These are phyloP conservation scores for Fusarium annulatum DNA, from an alignment of 2,329 filamentous ascomycete species.

Conservation along the genomic window DNA sequence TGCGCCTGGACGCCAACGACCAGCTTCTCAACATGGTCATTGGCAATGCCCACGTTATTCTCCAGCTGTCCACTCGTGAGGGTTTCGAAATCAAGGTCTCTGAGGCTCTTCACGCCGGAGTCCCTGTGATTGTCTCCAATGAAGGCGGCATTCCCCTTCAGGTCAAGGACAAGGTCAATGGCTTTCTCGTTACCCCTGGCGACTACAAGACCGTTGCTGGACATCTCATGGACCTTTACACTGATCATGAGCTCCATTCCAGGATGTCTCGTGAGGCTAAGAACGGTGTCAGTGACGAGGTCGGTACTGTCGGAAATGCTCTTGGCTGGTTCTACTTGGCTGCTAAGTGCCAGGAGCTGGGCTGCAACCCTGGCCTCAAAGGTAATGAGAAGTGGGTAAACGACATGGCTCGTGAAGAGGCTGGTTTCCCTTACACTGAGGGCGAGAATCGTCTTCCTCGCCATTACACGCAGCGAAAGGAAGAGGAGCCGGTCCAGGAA, in stretches of 20 bases:
- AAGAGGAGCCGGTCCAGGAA: conserved; percentile 13
- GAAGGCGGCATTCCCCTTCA: conserved; percentile 86
- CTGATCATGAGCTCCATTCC: conserved; percentile 70
- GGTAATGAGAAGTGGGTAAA: conserved; percentile 63
- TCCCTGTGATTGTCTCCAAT: conserved; percentile 79
- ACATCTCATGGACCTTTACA: conserved; percentile 74
- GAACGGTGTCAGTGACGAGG: conserved; percentile 80
- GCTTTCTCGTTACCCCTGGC: conserved; percentile 77
- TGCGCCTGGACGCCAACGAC: conserved; percentile 81
- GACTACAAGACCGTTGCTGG: conserved; percentile 76
- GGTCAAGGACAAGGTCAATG: conserved; percentile 76
- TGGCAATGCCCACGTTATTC: conserved; percentile 75
- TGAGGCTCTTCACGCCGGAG: conserved; percentile 82
- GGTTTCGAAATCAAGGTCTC: conserved; percentile 90
- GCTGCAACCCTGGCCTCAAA: conserved; percentile 59
- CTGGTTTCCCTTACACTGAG: conserved; percentile 66
- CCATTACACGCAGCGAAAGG: conserved; percentile 39
- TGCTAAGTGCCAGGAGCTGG: conserved; percentile 69
- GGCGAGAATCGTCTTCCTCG: conserved; percentile 71
- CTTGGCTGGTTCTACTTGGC: conserved; percentile 83
- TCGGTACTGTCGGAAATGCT: conserved; percentile 83
- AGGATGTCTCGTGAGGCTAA: conserved; percentile 74
- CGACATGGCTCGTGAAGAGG: conserved; percentile 61
- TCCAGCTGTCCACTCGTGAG: conserved; percentile 84
- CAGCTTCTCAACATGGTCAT: conserved; percentile 83